Conservation (phyloP, 306 rosid species). For the Trifolium pratense region DNA sequence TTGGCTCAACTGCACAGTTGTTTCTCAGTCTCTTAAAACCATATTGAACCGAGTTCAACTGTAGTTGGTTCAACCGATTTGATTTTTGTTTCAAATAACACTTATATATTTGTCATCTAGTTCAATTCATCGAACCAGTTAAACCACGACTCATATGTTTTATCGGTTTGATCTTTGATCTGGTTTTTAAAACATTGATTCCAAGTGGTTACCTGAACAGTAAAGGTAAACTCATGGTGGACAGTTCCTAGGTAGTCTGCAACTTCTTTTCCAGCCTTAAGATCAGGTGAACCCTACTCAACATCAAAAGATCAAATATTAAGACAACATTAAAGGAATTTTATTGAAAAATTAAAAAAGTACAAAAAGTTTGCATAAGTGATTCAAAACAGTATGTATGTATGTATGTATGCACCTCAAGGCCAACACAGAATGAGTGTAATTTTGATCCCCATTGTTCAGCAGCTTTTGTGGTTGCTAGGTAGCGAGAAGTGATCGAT, state of each 20-base stretch:
- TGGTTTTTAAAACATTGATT: not conserved
- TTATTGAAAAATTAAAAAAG: not conserved
- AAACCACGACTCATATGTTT: not conserved
- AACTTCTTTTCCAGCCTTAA: slow-evolving; percentile 95
- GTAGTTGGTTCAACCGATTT: not conserved
- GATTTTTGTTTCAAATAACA: too few relatives aligned
- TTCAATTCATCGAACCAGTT: not conserved
- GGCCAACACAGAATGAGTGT: slow-evolving; percentile 93
- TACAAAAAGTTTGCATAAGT: not conserved
- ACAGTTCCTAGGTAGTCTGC: slow-evolving; percentile 89
- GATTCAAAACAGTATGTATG: slow-evolving; percentile 6
- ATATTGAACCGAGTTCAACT: too few relatives aligned
- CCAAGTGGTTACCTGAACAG: slow-evolving; percentile 66
- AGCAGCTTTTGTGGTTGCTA: slow-evolving; percentile 80
- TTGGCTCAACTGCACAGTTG: not conserved
- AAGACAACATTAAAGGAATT: not conserved
- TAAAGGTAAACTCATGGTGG: slow-evolving; percentile 86
- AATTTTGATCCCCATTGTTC: slow-evolving; percentile 94
- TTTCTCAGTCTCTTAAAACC: too few relatives aligned
- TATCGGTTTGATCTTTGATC: not conserved
- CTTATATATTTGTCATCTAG: not conserved
- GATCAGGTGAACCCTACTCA: slow-evolving; percentile 92
- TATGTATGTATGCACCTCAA: slow-evolving; percentile 55
- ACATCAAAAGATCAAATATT: slow-evolving; percentile 6
- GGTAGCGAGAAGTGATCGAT: slow-evolving; percentile 87